Evolutionary conservation across 768 basidiomycete genomes (phyloP), one percentile per base, ranked within the genome.

Genomic region (Leccinum boreale): DNA sequence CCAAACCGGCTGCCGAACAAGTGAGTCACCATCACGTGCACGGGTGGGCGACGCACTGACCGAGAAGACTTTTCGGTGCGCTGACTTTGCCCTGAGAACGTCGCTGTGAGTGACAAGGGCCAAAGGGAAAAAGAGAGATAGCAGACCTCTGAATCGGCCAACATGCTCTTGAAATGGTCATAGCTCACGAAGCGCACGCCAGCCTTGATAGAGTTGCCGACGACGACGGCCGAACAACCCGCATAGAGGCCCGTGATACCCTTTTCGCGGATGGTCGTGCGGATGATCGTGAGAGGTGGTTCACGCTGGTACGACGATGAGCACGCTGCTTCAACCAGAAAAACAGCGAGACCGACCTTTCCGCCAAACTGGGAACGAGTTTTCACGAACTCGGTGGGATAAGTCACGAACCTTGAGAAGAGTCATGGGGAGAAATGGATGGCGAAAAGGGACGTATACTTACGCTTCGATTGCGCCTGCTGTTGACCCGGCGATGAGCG

Each of bases 111-210:
- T 10, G 17, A 50, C 39, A n/a, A 42, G 39, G n/a, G 50, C 11
- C 0, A 8, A 3, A 11, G 29, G 17, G 7, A 5, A 15, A 4
- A 14, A 42, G 26, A 46, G 12, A 39, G 5, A n/a, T 26, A 9
- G 17, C 5, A 7, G 23, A 94, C 95, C 78, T 98, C 80, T 6
- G 85, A 67, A 72, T 98, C 94, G 46, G 89, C 90, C 47, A 99
- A 71, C 65, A 86, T 72, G 28, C 78, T 74, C 76, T 98, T 98
- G 78, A 94, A 95, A 69, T 88, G 81, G 70, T 98, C 95, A 74
- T 99, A 99, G 63, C 86, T 89, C 56, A 97, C 83, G 72, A 99
- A 99, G 45, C 97, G 81, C 36, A 99, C 95, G 4, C 95, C 97
- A 1, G 97, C 97, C 77, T 99, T 99, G 63, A 85, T 70, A 0